Base-by-base conservation (phyloP, 140 eudicot species). In the Oenanthe javanica region DNA sequence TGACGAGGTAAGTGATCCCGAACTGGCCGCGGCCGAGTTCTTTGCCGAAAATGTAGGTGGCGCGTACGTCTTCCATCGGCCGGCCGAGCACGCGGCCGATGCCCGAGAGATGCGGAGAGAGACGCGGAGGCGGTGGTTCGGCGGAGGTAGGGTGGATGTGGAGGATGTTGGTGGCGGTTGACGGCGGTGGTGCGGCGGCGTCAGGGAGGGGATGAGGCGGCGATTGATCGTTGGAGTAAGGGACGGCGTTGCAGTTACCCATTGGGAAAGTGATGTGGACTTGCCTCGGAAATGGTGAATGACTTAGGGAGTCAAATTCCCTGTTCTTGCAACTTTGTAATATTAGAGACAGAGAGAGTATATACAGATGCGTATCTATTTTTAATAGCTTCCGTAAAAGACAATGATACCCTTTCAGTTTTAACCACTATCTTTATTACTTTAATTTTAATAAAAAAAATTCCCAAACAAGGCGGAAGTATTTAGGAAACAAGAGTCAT, bases 11-110 rank as follows among this genome's bases (percentile, higher is more conserved):
- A 31, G 97, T 94, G 27, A 92, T 94, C 31, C 98, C 98, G 83
- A 94, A 94, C 57, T 94, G 98, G 46, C 98, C 98, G 42, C 97
- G 98, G 51, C 98, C 98, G 40, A 94, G 92, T 81, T 94, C 97
- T 1, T 90, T 90, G 42, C 97, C 96, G 67, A 94, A 85, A 38
- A 83, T 84, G 96, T 92, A 94, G 83, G 88, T 85, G 64, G 88
- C 77, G 75, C 93, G 97, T 50, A 92, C 85, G 83, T 92, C 96
- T 79, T 87, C 91, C 86, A 94, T 79, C 11, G 98, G 96, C 47
- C 98, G 97, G 85, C 96, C 97, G 77, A 94, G 98, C 81, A 94
- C 96, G 13, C 94, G 96, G 64, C 98, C 98, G 81, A 79, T 49
- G 82, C 86, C 87, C n/a, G 78, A 75, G 78, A 74, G 43, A n/a